Evolutionary conservation across 306 rosid genomes (phyloP), one percentile per base, ranked within the genome.

Genomic region (Quercus berberidifolia): DNA sequence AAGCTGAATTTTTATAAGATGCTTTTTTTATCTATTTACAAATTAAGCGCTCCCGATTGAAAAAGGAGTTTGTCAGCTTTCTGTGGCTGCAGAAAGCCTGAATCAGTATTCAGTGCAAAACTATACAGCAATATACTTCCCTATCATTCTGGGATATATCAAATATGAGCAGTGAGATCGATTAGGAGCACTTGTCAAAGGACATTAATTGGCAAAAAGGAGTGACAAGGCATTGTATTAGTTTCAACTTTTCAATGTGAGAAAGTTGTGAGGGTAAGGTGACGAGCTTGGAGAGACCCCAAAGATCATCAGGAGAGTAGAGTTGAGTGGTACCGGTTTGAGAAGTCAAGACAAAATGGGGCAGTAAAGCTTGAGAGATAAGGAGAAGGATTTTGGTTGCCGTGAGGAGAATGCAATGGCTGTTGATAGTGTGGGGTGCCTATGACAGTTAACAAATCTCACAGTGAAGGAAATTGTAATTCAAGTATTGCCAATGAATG

Each of bases 261-360:
- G 28, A 31, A 62, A 62, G 13, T 30, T 3, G 33, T 23, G 30
- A 10, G 19, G 68, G 35, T 60, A 31, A 25, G 68, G 35, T 62
- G 68, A 26, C 2, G 13, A 11, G 41, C 33, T 25, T 60, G 75
- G 77, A 30, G 26, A n/a, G 73, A 74, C 60, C 71, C 55, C 72
- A 74, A 7, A 74, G 35, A 52, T 62, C 33, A 55, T 4, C 13
- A 73, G 65, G 28, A 78, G 73, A 55, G 59, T 46, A 67, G 71
- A 51, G 59, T 57, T 13, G 28, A 31, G 57, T 57, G 28, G 69
- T 57, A 74, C 71, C 55, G 19, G 56, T 65, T 35, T 46, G 76
- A 52, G 35, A 69, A 78, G 60, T 57, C 46, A 60, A 64, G 71
- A 79, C 26, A 69, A 76, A 79, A 76, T 21, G 73, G 56, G 62